Base-by-base conservation (phyloP, 371 early-diverging fungal species). In the Ordospora colligata region DNA sequence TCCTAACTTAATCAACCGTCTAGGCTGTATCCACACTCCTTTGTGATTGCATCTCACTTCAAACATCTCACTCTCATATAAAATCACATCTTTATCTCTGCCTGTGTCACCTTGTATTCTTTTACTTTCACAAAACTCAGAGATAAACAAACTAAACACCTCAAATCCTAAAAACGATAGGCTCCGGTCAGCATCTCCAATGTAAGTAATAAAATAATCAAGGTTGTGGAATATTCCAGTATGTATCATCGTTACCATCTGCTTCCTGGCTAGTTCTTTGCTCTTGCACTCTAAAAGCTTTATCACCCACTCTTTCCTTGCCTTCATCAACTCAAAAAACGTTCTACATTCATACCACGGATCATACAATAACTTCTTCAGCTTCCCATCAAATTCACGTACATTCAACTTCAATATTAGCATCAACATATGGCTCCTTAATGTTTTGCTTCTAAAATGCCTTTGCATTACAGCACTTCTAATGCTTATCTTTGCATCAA, bases 141-240 rank as follows among this genome's bases (percentile, higher is more conserved):
- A 25, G 14, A 46, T 22, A 21, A 69, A 52, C 5, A 52, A 22
- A 17, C 19, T 54, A 25, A 70, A 70, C 43, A 46, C 19, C 44
- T 70, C 70, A 70, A 54, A 70, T 1, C 27, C 70, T 5, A 70
- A 32, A 70, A 70, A 70, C 27, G 45, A 53, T 5, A 70, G n/a
- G 23, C 58, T 53, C 12, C 46, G 53, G 44, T 70, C 58, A 4
- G 10, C 44, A 46, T 19, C n/a, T 11, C 70, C 70, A 37, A 70
- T 32, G 58, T 53, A 70, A 14, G 53, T 70, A 21, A 70, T 58
- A n/a, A 44, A 70, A 32, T 43, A 58, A 44, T 58, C 62, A 21
- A 70, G 19, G 42, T 58, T 70, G 10, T 43, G 46, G 22, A 44
- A 70, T 17, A 51, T 50, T 45, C 9, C 46, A n/a, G 70, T 70